These are phyloP conservation scores for Lactifluus hygrophoroides DNA, from an alignment of 768 basidiomycete species.

Conservation along the genomic window DNA sequence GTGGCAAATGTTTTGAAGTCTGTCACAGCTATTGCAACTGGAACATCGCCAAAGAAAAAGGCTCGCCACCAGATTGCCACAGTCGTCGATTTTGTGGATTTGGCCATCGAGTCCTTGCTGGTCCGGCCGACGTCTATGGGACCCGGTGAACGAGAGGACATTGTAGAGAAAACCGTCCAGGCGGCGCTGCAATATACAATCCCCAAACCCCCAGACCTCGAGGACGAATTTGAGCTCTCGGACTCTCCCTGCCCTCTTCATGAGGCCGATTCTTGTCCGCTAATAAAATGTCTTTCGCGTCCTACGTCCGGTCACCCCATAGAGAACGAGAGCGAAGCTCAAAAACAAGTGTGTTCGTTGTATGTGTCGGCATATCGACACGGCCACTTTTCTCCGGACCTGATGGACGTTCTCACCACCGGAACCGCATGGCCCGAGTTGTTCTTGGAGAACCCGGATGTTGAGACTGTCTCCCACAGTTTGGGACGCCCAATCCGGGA, in stretches of 20 bases:
- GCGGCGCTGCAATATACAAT: slow-evolving; percentile 74
- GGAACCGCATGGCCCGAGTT: slow-evolving; percentile 60
- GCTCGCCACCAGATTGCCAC: slow-evolving; percentile 52
- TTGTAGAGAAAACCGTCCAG: slow-evolving; percentile 63
- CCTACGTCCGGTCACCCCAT: slow-evolving; percentile 21
- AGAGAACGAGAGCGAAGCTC: slow-evolving; percentile 2
- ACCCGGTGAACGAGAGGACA: slow-evolving; percentile 53
- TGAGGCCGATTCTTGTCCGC: slow-evolving; percentile 43
- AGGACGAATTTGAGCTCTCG: slow-evolving; percentile 41
- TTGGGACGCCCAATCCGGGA: slow-evolving; percentile 54
- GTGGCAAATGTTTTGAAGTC: slow-evolving; percentile 49
- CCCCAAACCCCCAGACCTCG: slow-evolving; percentile 43
- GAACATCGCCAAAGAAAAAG: slow-evolving; percentile 29
- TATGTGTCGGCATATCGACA: slow-evolving; percentile 58
- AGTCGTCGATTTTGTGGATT: slow-evolving; percentile 72
- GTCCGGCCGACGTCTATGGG: slow-evolving; percentile 42
- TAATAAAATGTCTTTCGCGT: slow-evolving; percentile 45
- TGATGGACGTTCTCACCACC: slow-evolving; percentile 52
- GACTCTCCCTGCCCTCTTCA: slow-evolving; percentile 58
- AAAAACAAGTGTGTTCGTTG: slow-evolving; percentile 32
- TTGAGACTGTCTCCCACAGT: slow-evolving; percentile 54
- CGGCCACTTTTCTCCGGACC: slow-evolving; percentile 47
- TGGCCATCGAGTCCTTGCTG: slow-evolving; percentile 52
- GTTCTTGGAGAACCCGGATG: slow-evolving; percentile 75
- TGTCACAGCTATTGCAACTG: slow-evolving; percentile 42